phyloP scores from a whole-genome alignment of 2,329 filamentous ascomycete genomes.

The Alternaria sp. region DNA sequence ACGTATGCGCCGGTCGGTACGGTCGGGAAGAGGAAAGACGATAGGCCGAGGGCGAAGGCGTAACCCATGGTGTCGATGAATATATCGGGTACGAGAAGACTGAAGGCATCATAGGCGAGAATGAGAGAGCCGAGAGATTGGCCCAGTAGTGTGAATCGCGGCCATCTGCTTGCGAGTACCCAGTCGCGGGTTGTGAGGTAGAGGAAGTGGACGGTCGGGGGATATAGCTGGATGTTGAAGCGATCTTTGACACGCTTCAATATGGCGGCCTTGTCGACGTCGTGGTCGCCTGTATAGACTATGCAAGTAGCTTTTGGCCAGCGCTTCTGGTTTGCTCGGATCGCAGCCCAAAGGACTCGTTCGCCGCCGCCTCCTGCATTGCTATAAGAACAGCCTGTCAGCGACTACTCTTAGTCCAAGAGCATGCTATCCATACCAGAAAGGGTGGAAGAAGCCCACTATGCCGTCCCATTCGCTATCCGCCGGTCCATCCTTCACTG shows the following conservation, averaged over 20 bases:
- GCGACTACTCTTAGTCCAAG: background rate
- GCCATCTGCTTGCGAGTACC: slow-evolving; percentile 87
- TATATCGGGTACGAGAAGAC: slow-evolving; percentile 87
- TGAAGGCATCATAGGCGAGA: slow-evolving; percentile 90
- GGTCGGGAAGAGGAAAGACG: slow-evolving; percentile 77
- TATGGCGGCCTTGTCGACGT: slow-evolving; percentile 80
- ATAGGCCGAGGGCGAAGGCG: slow-evolving; percentile 84
- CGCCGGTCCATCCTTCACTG: slow-evolving; percentile 52
- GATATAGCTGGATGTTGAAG: slow-evolving; percentile 90
- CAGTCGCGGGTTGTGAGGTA: slow-evolving; percentile 88
- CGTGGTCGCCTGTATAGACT: slow-evolving; percentile 95
- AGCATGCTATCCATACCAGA: slow-evolving; percentile 69
- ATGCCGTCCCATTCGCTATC: slow-evolving; percentile 78
- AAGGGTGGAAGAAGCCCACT: slow-evolving; percentile 96
- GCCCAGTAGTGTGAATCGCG: slow-evolving; percentile 90
- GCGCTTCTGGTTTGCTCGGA: slow-evolving; percentile 84
- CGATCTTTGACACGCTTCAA: slow-evolving; percentile 77
- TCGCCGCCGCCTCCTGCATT: slow-evolving; percentile 97
- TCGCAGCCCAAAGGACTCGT: slow-evolving; percentile 93
- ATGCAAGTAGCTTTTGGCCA: slow-evolving; percentile 90
- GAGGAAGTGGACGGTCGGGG: slow-evolving; percentile 83
- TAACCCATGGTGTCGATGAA: slow-evolving; percentile 99
- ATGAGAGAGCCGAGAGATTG: slow-evolving; percentile 89
- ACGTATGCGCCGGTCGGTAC: slow-evolving; percentile 93
- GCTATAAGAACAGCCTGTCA: slow-evolving; percentile 55